Percentiles rank a stretch among this genome's conserved stretches.
Conservation (phyloP, 2,329 filamentous ascomycete species). For the Calonectria honghensis region DNA sequence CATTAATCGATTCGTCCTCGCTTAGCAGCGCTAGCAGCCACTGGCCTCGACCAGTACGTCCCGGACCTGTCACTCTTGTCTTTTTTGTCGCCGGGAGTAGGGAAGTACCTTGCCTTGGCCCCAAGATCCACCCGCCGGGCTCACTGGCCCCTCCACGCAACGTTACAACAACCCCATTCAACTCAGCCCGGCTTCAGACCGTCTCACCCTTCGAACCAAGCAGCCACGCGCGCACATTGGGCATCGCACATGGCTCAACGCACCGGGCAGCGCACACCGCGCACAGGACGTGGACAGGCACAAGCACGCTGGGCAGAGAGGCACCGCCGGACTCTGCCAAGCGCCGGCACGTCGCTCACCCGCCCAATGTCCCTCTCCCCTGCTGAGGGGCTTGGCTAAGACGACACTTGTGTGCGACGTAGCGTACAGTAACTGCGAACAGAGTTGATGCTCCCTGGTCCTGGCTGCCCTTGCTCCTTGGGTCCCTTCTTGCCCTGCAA, state of each 20-base stretch:
- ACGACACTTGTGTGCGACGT: conserved; percentile 11
- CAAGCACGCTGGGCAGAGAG: not conserved
- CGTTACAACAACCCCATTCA: conserved; percentile 42
- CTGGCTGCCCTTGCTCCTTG: conserved; percentile 37
- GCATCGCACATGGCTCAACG: not conserved
- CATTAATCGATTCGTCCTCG: conserved; percentile 6
- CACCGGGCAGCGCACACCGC: not conserved
- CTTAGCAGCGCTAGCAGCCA: not conserved
- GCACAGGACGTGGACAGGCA: not conserved
- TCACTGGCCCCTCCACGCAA: conserved; percentile 40
- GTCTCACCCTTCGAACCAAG: conserved; percentile 33
- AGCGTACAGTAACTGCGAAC: conserved; percentile 8
- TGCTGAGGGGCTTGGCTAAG: conserved; percentile 22
- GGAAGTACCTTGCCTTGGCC: conserved; percentile 21
- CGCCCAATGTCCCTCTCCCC: conserved; percentile 31
- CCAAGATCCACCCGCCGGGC: conserved; percentile 27
- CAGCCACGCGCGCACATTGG: conserved; percentile 21
- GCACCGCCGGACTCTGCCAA: conserved; percentile 1
- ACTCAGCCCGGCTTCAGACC: conserved; percentile 25
- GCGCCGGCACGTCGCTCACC: conserved; percentile 28
- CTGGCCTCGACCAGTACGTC: conserved; percentile 22
- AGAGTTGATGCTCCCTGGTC: conserved; percentile 26
- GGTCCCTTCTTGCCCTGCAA: conserved; percentile 38
- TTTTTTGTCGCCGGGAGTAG: not conserved
- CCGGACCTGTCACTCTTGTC: conserved; percentile 21